These are phyloP conservation scores for Colletotrichum destructivum DNA, from an alignment of 2,329 filamentous ascomycete species.

Conservation along the genomic window DNA sequence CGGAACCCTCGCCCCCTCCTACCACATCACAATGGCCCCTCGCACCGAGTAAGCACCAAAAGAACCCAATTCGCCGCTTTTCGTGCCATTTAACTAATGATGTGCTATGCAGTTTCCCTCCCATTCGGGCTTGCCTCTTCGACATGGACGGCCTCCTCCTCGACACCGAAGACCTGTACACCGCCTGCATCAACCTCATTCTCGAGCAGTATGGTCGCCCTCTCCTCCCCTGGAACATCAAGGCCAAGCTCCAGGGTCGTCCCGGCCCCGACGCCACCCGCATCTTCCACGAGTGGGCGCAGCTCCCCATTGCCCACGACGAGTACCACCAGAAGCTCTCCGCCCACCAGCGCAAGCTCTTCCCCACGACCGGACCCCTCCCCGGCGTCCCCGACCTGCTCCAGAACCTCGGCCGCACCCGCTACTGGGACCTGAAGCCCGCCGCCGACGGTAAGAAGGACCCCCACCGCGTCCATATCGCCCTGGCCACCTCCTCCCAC, in stretches of 20 bases:
- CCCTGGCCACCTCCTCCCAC: conserved; percentile 87
- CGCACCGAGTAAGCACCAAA: conserved; percentile 59
- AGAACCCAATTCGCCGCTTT: conserved; percentile 49
- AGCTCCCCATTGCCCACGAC: conserved; percentile 82
- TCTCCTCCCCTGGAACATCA: conserved; percentile 90
- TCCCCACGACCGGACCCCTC: conserved; percentile 81
- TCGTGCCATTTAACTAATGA: conserved; percentile 7
- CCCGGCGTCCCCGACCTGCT: conserved; percentile 84
- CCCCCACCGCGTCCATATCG: conserved; percentile 76
- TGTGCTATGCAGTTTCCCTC: conserved; percentile 73
- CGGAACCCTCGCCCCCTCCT: conserved; percentile 19
- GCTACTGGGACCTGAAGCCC: conserved; percentile 62
- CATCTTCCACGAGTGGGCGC: conserved; percentile 82
- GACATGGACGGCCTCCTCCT: conserved; percentile 99
- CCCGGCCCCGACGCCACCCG: conserved; percentile 67
- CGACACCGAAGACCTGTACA: conserved; percentile 93
- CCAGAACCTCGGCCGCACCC: conserved; percentile 67
- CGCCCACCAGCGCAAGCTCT: conserved; percentile 78
- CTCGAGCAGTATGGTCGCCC: conserved; percentile 82
- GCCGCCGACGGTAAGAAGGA: conserved; percentile 46
- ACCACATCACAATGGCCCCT: conserved; percentile 55
- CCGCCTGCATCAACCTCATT: conserved; percentile 84
- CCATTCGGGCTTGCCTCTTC: conserved; percentile 92
- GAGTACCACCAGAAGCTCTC: conserved; percentile 75
- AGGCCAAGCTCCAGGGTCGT: conserved; percentile 83